These are phyloP conservation scores for Boletus tomentosulus DNA, from an alignment of 768 basidiomycete species.

Conservation along the genomic window DNA sequence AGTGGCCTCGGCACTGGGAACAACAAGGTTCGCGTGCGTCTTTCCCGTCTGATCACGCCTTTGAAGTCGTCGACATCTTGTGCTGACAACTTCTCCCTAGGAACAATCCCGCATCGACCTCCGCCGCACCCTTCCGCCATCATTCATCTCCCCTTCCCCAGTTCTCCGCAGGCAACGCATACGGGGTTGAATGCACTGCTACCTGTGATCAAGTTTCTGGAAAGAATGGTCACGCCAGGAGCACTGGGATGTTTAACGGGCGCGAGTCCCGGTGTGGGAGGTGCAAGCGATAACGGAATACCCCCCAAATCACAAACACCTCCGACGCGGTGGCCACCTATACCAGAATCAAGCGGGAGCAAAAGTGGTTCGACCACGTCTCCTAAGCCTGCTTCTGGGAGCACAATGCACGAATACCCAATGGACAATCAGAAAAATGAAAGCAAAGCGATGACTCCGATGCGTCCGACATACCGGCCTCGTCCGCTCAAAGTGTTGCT, in stretches of 20 bases:
- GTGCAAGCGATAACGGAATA: slow-evolving; percentile 1
- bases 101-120: slow-evolving; percentile 50
- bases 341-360: slow-evolving; percentile 13
- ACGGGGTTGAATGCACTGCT: slow-evolving; percentile 54
- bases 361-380: slow-evolving; percentile 20
- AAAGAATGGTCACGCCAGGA: slow-evolving; percentile 55
- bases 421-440: slow-evolving; percentile 5
- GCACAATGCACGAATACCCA: slow-evolving; percentile 16
- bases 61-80: not conserved
- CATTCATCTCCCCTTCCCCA: slow-evolving; percentile 73
- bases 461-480: slow-evolving; percentile 35
- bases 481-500: slow-evolving; percentile 71
- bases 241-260: slow-evolving; percentile 16
- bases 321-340: slow-evolving; percentile 16
- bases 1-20: slow-evolving; percentile 27
- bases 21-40: slow-evolving; percentile 10
- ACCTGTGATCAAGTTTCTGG: slow-evolving; percentile 64
- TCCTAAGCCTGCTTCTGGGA: slow-evolving; percentile 1
- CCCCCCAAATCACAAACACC: slow-evolving; percentile 7
- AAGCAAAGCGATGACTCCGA: slow-evolving; percentile 1
- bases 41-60: not conserved
- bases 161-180: slow-evolving; percentile 53
- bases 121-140: slow-evolving; percentile 69
- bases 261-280: not conserved
- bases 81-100: slow-evolving; percentile 7